A percentile compares a stretch with the other conserved stretches of the same genome.
Conservation (phyloP, 1,284 basidiomycete species). For the Trichosporon coremiiforme region DNA sequence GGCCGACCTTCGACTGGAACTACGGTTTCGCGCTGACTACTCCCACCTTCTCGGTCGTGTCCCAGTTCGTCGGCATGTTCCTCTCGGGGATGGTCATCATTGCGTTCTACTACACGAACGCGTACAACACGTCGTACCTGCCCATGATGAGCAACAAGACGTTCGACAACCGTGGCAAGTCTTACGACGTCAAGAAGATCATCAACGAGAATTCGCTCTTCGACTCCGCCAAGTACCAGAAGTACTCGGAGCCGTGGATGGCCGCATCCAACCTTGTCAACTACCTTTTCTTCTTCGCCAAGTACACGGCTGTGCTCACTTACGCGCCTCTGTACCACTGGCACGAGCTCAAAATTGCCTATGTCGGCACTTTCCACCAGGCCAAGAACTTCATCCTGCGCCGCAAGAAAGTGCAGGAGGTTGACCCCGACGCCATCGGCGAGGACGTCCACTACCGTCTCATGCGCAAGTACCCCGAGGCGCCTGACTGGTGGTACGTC, state of each 20-base stretch:
- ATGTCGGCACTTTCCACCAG: conserved; percentile 37
- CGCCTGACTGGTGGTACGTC: conserved; percentile 75
- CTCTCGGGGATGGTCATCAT: conserved; percentile 34
- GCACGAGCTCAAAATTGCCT: conserved; percentile 53
- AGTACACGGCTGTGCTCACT: conserved; percentile 31
- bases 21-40: conserved; percentile 30
- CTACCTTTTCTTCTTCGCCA: conserved; percentile 41
- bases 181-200: conserved; percentile 59
- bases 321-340: conserved; percentile 57
- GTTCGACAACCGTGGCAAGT: conserved; percentile 35
- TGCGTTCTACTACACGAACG: conserved; percentile 31
- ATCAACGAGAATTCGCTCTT: conserved; percentile 30
- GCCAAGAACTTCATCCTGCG: conserved; percentile 28
- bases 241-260: conserved; percentile 41
- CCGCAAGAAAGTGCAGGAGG: conserved; percentile 29
- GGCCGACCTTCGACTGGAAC: conserved; percentile 54
- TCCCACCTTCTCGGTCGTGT: conserved; percentile 43
- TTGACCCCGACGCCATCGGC: conserved; percentile 34
- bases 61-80: conserved; percentile 40
- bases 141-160: conserved; percentile 36
- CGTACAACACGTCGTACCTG: conserved; percentile 25
- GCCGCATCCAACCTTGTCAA: conserved; percentile 35
- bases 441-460: conserved; percentile 45
- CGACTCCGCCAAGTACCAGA: conserved; percentile 32
- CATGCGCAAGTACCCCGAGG: conserved; percentile 65